Evolutionary conservation across 1,139 yeast genomes (phyloP).

Genomic region (Spathaspora jeffriesii): DNA sequence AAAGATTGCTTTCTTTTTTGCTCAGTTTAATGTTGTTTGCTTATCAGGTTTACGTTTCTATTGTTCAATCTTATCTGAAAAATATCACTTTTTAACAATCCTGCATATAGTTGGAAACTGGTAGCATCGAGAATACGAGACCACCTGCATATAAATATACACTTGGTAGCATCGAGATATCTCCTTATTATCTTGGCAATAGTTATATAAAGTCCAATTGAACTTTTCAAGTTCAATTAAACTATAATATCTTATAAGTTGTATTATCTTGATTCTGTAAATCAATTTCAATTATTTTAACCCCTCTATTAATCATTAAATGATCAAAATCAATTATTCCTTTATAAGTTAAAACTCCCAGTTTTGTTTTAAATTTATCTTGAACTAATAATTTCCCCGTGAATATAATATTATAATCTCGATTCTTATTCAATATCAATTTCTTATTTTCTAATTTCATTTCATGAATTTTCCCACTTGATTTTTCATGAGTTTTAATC

Average conservation of each 20-base stretch:
- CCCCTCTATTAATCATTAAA: slow-evolving; percentile 30
- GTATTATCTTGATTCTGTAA: slow-evolving; percentile 8
- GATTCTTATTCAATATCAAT: slow-evolving; percentile 14
- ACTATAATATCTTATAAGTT: slow-evolving; percentile 3
- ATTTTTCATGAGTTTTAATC: slow-evolving; percentile 23
- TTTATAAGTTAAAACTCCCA: slow-evolving; percentile 23
- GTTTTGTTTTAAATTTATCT: slow-evolving; percentile 17
- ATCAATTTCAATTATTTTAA: slow-evolving; percentile 22
- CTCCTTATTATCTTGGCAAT: too few relatives aligned
- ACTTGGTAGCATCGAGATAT: too few relatives aligned
- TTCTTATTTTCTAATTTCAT: slow-evolving; percentile 14
- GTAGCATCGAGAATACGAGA: too few relatives aligned
- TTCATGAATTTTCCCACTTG: slow-evolving; percentile 27
- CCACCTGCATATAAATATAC: too few relatives aligned
- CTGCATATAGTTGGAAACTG: neutral
- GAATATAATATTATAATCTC: slow-evolving; percentile 25
- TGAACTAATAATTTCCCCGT: slow-evolving; percentile 22
- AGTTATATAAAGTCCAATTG: neutral
- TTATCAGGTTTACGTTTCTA: neutral
- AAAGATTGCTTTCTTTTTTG: neutral
- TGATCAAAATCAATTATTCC: slow-evolving; percentile 37
- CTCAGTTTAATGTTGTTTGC: neutral
- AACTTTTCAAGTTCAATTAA: too few relatives aligned
- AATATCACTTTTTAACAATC: too few relatives aligned
- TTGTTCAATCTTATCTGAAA: neutral